A percentile compares a stretch with the other conserved stretches of the same genome.
Conservation (phyloP, 768 basidiomycete species). For the Boletus speciosus region DNA sequence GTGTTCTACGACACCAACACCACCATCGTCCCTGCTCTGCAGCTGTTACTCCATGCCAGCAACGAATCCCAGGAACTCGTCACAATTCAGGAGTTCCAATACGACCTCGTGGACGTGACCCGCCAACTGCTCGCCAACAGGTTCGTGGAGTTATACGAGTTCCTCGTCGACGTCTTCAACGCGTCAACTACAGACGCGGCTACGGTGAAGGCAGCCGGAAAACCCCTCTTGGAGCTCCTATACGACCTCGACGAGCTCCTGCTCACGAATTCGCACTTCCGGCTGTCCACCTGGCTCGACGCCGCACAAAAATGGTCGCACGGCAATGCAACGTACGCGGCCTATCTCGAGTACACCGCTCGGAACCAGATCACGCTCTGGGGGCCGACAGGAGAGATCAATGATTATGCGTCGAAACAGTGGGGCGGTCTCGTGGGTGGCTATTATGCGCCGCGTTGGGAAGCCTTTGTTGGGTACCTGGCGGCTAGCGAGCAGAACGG, state of each 20-base stretch:
- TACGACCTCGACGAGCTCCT: slow-evolving; percentile 35
- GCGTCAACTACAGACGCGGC: slow-evolving; percentile 15
- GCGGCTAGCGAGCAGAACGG: slow-evolving; percentile 26
- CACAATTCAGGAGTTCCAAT: slow-evolving; percentile 32
- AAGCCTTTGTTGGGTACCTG: slow-evolving; percentile 34
- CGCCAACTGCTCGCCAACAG: slow-evolving; percentile 40
- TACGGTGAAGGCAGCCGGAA: slow-evolving; percentile 22
- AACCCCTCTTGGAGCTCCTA: slow-evolving; percentile 31
- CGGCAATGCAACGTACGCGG: slow-evolving; percentile 30
- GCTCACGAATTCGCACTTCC: slow-evolving; percentile 31
- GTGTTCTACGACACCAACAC: slow-evolving; percentile 38
- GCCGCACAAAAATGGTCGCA: slow-evolving; percentile 31
- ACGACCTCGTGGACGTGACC: slow-evolving; percentile 39
- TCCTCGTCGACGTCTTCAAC: slow-evolving; percentile 31
- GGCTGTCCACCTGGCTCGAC: slow-evolving; percentile 36
- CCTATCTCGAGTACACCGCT: slow-evolving; percentile 37
- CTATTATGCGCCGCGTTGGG: slow-evolving; percentile 38
- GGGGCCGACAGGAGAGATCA: slow-evolving; percentile 40
- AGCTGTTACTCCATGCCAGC: slow-evolving; percentile 52
- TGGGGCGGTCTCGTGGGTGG: slow-evolving; percentile 38
- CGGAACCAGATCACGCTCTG: slow-evolving; percentile 44
- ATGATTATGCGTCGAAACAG: slow-evolving; percentile 44
- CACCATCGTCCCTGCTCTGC: slow-evolving; percentile 74
- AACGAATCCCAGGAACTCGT: slow-evolving; percentile 13
- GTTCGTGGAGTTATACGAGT: slow-evolving; percentile 33